A percentile compares a stretch with the other conserved stretches of the same genome.
These are phyloP conservation scores for Urtica urens DNA, from an alignment of 306 rosid genomes.

Conservation along the genomic window DNA sequence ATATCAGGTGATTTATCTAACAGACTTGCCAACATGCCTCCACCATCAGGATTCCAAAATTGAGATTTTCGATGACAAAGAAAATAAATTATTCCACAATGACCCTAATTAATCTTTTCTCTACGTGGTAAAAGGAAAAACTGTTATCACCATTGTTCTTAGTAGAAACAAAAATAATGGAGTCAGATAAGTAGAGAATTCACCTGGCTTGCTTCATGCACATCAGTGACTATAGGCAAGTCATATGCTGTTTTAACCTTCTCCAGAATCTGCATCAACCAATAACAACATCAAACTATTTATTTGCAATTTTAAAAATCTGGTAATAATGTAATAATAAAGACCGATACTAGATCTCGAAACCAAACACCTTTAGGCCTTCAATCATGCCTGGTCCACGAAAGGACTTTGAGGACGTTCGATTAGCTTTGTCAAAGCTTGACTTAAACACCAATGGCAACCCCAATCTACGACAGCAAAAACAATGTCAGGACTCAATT, in stretches of 20 bases:
- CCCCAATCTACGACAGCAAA: constrained; percentile 55
- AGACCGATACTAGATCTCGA: not conserved
- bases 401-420: constrained; percentile 89
- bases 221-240: constrained; percentile 85
- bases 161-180: too few species aligned
- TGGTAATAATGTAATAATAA: constrained; percentile 7
- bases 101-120: too few species aligned
- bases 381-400: constrained; percentile 90
- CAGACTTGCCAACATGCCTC: too few species aligned
- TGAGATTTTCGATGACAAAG: too few species aligned
- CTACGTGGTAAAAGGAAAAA: too few species aligned
- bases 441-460: constrained; percentile 89
- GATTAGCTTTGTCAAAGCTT: constrained; percentile 94
- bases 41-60: too few species aligned
- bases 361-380: constrained; percentile 66
- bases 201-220: constrained; percentile 73
- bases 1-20: too few species aligned
- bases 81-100: too few species aligned
- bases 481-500: not conserved
- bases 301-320: too few species aligned
- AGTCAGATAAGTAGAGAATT: not conserved
- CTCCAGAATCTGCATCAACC: constrained; percentile 74
- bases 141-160: too few species aligned
- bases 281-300: not conserved
- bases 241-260: constrained; percentile 83